Evolutionary conservation across 192 early-diverging fungal species (phyloP), one percentile per base, ranked within the genome.

Genomic region (Rhizophlyctis rosea): DNA sequence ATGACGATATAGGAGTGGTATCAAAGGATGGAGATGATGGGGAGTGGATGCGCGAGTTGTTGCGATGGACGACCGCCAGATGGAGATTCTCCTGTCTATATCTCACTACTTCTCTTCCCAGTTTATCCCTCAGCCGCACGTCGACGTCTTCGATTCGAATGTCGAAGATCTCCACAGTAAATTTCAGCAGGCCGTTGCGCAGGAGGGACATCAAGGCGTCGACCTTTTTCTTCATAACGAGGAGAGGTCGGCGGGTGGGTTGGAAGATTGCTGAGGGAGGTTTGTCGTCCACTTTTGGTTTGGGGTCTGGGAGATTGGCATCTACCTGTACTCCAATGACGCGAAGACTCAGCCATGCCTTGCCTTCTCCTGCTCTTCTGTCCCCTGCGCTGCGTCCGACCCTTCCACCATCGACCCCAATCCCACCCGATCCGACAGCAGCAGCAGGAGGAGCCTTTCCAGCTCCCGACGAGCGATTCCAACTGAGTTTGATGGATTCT

Each of bases 111-210:
- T 57, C 31, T 53, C 31, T 36, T 2, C 67, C 67, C 21, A 34
- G 39, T 4, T 29, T 14, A 23, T 62, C 49, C 3, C 23, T 18
- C n/a, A 68, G 14, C 39, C 44, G 14, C 16, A 61, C 34, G 24
- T 61, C 31, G 14, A 68, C 32, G 25, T 29, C 53, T 29, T 61
- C 59, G 16, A 68, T 34, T 3, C 54, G 49, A 21, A 62, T 47
- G 34, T 68, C 67, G 11, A 68, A 27, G 16, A 68, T 3, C n/a
- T 28, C 59, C 32, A 54, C 54, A 27, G 61, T 11, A 18, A 62
- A 33, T 31, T 29, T 18, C 21, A 68, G 31, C 35, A 61, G 24
- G 16, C 59, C 34, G 47, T 68, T 61, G 2, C 67, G 49, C 47
- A 62, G 28, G 21, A 62, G n/a, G 23, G 34, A 34, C 9, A 34